phyloP scores from a whole-genome alignment of 805 yeast genomes.

The Metschnikowia kunwiensis region DNA sequence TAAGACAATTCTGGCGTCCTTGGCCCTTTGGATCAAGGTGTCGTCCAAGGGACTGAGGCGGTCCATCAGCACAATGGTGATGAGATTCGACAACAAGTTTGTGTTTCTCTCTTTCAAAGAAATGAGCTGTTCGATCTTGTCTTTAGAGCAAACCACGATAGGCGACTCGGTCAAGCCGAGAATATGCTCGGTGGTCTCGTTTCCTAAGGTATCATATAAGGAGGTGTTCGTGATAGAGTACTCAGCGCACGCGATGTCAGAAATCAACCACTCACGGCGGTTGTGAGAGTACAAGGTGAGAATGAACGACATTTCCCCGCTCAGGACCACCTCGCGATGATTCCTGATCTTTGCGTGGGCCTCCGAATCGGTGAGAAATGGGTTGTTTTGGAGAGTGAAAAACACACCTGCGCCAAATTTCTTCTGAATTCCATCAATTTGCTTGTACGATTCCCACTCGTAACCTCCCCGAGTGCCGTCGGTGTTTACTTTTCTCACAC shows the following conservation, averaged over 20 bases:
- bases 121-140: slow-evolving; percentile 48
- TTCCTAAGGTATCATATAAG: slow-evolving; percentile 41
- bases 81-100: slow-evolving; percentile 37
- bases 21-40: slow-evolving; percentile 13
- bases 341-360: slow-evolving; percentile 26
- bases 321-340: slow-evolving; percentile 8
- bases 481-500: slow-evolving; percentile 6
- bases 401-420: slow-evolving; percentile 19
- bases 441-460: slow-evolving; percentile 12
- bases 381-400: slow-evolving; percentile 26
- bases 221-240: slow-evolving; percentile 38
- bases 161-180: slow-evolving; percentile 29
- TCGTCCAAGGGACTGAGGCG: slow-evolving; percentile 14
- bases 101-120: slow-evolving; percentile 37
- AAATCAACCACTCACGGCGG: slow-evolving; percentile 36
- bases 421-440: slow-evolving; percentile 6
- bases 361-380: slow-evolving; percentile 25
- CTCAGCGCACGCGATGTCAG: slow-evolving; percentile 34
- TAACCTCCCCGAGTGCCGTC: slow-evolving; percentile 15
- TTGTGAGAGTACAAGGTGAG: slow-evolving; percentile 34
- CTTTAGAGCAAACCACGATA: slow-evolving; percentile 39
- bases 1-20: slow-evolving; percentile 23
- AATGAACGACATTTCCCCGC: slow-evolving; percentile 30
- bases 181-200: slow-evolving; percentile 32
- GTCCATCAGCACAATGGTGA: slow-evolving; percentile 57